Base-by-base conservation (phyloP, 495 filamentous ascomycete species). In the Talaromyces thailandensis region DNA sequence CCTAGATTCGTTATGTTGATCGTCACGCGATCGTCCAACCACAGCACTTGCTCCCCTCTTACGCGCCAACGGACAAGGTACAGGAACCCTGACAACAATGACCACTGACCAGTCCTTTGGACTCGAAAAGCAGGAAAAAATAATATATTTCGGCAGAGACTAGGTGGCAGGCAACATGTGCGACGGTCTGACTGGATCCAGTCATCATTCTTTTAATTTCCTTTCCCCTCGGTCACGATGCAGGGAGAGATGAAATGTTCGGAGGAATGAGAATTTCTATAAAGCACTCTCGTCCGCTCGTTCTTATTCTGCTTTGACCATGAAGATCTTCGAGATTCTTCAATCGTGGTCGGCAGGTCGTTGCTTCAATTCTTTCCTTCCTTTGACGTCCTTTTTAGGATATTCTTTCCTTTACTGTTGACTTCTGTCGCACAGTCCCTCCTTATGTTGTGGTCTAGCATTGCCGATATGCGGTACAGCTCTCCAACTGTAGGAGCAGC, bases 21-120 rank as follows among this genome's bases (percentile, higher is more conserved):
- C 58, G 40, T 60, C 58, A 60, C 58, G 58, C 58, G 58, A 37
- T 21, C 58, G 32, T 45, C 58, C 31, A 60, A 58, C 56, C 56
- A 58, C 29, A 58, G 28, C 18, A 55, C 51, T 55, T 55, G 51
- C 51, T 55, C 51, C 51, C 51, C 51, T 55, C 51, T 55, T 55
- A 55, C 51, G 51, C 51, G 32, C 56, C 56, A 37, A 37, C 6
- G 28, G 31, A 31, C 31, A 21, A 37, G 32, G 18, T 23, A 35
- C 18, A 24, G 23, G 23, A 37, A 29, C 35, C 31, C 21, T 21
- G 35, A 26, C 18, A 43, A 60, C n/a, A 43, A 29, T 60, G 31
- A n/a, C 35, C 35, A 21, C 35, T 50, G 58, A 26, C 51, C 26
- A 16, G 51, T 55, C 51, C 51, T 55, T 23, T 55, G 12, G 51